Evolutionary conservation across 78 protist genomes (phyloP).

Genomic region (slime mould (Dictyostelium discoideum)): dicty_2.7 NC_007088.5:1139001-1139500

Average conservation of each 20-base stretch:
- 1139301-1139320: slow-evolving; percentile 5
- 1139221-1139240: neutral
- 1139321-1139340: neutral
- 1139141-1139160: slow-evolving; percentile 40
- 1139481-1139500: neutral
- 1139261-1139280: neutral
- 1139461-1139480: neutral
- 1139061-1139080: neutral
- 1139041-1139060: neutral
- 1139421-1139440: neutral
- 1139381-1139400: neutral
- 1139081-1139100: slow-evolving; percentile 10
- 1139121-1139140: slow-evolving; percentile 19
- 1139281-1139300: slow-evolving; percentile 1
- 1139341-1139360: neutral
- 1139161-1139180: slow-evolving; percentile 53
- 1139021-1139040: slow-evolving; percentile 52
- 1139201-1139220: slow-evolving; percentile 1
- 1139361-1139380: neutral
- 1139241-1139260: slow-evolving; percentile 4
- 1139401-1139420: neutral
- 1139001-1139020: slow-evolving; percentile 67
- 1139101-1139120: neutral
- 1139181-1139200: slow-evolving; percentile 29
- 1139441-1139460: neutral